Evolutionary conservation across 129 eudicot genomes (phyloP), one percentile per base, ranked within the genome.

Genomic region (Helianthus tuberosus): DNA sequence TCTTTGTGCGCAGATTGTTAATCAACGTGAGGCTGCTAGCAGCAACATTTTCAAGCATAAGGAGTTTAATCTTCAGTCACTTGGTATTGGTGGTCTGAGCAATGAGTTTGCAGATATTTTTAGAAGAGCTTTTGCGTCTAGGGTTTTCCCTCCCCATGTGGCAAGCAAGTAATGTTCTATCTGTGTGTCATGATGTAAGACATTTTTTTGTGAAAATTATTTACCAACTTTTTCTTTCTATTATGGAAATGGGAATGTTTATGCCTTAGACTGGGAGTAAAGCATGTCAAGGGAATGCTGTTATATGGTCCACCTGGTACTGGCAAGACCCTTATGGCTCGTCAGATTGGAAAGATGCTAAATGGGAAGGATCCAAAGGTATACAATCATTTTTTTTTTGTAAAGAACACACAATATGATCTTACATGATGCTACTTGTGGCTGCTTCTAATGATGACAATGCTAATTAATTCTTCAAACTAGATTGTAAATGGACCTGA

Each of bases 401-500:
- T 39, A 4, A 39, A 39, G 44, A 39, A 0, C 46, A 5, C 46
- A 41, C 46, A 41, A 41, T 41, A 41, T 5, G 46, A 41, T 41
- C 46, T 41, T 41, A 5, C 46, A 41, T 41, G 46, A 5, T 5
- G 23, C 23, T 20, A 41, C 46, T 41, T 41, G 8, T 41, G 46
- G 46, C 8, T 41, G 46, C 8, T 41, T 41, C 46, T 41, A 5
- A 41, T 41, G 46, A 41, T 41, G 46, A 41, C 44, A 41, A 46
- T 23, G 14, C 68, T 73, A 76, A 41, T 58, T 74, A 64, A 77
- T 77, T 79, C 1, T 41, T 52, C 70, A 67, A 75, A 69, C 68
- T 75, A 93, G 99, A 91, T 95, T 79, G 99, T 95, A 69, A 95
- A 95, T 80, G 99, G 99, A 62, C 99, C 99, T 76, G 99, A 95